Percentiles rank a stretch among this genome's conserved stretches.
Conservation (phyloP, 495 filamentous ascomycete species). For the Sphaerosporella brunnea region DNA sequence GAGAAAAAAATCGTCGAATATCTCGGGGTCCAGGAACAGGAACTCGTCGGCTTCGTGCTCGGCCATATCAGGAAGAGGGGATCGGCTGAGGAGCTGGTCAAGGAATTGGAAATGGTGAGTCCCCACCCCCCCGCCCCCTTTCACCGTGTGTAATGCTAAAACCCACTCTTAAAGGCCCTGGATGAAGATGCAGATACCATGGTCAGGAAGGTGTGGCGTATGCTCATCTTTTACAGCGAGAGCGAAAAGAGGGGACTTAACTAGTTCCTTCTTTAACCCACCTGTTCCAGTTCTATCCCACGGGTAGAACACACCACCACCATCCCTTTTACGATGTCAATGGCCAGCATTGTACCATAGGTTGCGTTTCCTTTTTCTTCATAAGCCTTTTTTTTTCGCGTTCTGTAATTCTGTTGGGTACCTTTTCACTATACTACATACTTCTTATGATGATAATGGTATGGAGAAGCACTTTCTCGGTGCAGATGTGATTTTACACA, state of each 20-base stretch:
- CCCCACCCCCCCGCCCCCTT: background rate
- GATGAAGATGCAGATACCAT: slow-evolving; percentile 89
- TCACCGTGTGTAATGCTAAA: slow-evolving; percentile 4
- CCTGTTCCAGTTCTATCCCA: too few species aligned
- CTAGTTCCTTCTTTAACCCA: too few species aligned
- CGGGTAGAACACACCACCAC: too few species aligned
- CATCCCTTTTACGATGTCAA: too few species aligned
- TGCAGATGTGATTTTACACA: too few species aligned
- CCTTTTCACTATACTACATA: too few species aligned
- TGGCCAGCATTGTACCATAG: too few species aligned
- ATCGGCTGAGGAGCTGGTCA: slow-evolving; percentile 61
- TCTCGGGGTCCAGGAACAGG: slow-evolving; percentile 88
- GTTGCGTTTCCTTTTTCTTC: too few species aligned
- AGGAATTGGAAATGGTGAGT: slow-evolving; percentile 65
- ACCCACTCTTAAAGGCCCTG: slow-evolving; percentile 42
- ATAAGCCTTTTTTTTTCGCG: too few species aligned
- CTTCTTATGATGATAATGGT: too few species aligned
- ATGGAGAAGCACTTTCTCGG: too few species aligned
- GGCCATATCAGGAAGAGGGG: slow-evolving; percentile 66
- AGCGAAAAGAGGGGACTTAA: slow-evolving; percentile 63
- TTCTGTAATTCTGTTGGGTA: too few species aligned
- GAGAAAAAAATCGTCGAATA: slow-evolving; percentile 97
- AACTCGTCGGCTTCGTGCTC: slow-evolving; percentile 82
- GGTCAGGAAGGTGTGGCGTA: slow-evolving; percentile 93
- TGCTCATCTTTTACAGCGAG: slow-evolving; percentile 97